phyloP scores from a whole-genome alignment of 108 stramenopile species.

The Fistulifera pelliculosa region DNA sequence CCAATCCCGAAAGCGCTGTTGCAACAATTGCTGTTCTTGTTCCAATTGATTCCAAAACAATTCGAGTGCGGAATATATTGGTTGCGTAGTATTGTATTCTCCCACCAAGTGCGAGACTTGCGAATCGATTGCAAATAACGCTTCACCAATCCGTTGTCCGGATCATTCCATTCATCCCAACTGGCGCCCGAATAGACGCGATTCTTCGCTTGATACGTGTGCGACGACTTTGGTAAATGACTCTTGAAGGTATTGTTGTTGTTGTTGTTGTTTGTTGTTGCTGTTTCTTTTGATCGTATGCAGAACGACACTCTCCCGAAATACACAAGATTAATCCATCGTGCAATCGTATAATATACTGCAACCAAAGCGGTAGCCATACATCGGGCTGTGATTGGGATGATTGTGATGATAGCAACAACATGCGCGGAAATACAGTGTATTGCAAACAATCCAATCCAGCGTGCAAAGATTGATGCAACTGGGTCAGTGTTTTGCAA shows the following conservation, averaged over 20 bases:
- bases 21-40: too few relatives aligned
- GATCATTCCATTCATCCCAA: slow-evolving; percentile 1
- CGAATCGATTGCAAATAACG: too few relatives aligned
- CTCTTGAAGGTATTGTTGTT: not conserved
- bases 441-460: not conserved
- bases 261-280: too few relatives aligned
- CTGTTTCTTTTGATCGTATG: too few relatives aligned
- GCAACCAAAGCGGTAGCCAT: slow-evolving; percentile 26
- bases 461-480: not conserved
- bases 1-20: too few relatives aligned
- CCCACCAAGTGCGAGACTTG: too few relatives aligned
- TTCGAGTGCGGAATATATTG: too few relatives aligned
- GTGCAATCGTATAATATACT: slow-evolving; percentile 42
- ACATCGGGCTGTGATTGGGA: not conserved
- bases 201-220: not conserved
- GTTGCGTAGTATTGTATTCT: too few relatives aligned
- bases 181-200: not conserved
- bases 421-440: not conserved
- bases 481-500: not conserved
- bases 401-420: not conserved
- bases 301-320: slow-evolving; percentile 73
- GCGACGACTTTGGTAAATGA: too few relatives aligned
- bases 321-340: slow-evolving; percentile 68
- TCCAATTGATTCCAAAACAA: too few relatives aligned
- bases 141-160: not conserved